These are phyloP conservation scores for Globisporangium viniferum DNA, from an alignment of 352 stramenopile species.

Conservation along the genomic window DNA sequence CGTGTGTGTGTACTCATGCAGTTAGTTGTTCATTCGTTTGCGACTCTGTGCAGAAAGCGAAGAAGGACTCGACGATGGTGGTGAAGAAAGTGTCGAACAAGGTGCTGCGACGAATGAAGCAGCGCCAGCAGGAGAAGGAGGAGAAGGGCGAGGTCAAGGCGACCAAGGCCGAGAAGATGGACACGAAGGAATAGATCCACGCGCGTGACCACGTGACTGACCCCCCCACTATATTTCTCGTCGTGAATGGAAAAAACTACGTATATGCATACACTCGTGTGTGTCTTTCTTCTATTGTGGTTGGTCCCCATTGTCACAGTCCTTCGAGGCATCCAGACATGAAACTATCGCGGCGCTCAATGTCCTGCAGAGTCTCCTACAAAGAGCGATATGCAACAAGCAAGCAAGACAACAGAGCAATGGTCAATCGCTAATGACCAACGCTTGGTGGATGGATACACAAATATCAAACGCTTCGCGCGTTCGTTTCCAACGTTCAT, in stretches of 20 bases:
- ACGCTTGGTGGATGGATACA: background rate
- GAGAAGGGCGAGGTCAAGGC: constrained; percentile 36
- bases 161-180: constrained; percentile 45
- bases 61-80: constrained; percentile 44
- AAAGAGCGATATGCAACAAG: background rate
- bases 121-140: constrained; percentile 58
- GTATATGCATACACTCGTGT: background rate
- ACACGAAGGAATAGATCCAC: constrained; percentile 44
- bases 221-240: background rate
- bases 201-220: background rate
- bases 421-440: background rate
- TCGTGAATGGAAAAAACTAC: background rate
- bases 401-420: background rate
- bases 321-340: constrained; percentile 69
- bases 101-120: constrained; percentile 61
- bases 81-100: constrained; percentile 79
- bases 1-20: background rate
- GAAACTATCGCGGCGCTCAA: constrained; percentile 58
- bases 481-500: constrained; percentile 2
- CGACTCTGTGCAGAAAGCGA: constrained; percentile 38
- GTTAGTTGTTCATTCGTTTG: background rate
- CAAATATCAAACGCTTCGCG: background rate
- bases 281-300: background rate
- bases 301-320: constrained; percentile 24
- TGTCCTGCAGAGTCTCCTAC: constrained; percentile 69